Evolutionary conservation across 1,284 basidiomycete genomes (phyloP).

Genomic region (Trichosporon coremiiforme): DNA sequence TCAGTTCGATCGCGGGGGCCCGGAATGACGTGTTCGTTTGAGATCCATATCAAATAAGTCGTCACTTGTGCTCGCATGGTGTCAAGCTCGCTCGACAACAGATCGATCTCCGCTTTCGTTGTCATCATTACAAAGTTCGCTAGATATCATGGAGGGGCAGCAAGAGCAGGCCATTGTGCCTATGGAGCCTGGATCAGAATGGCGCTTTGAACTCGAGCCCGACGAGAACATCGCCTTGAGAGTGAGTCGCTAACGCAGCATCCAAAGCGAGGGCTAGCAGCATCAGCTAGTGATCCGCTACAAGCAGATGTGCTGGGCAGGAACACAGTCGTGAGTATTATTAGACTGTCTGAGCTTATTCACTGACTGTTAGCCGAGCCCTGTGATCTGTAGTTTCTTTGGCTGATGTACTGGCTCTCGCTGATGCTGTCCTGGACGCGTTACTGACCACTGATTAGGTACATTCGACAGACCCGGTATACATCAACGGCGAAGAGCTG

Average conservation of each 20-base stretch:
- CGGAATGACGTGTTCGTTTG: background rate
- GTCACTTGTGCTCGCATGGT: background rate
- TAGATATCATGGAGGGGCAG: constrained; percentile 16
- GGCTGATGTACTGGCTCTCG: constrained; percentile 15
- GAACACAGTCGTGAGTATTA: background rate
- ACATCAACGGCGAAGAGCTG: constrained; percentile 56
- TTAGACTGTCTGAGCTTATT: background rate
- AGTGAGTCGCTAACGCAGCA: constrained; percentile 59
- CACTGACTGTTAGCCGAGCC: background rate
- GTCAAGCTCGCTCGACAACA: background rate
- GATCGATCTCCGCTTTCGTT: background rate
- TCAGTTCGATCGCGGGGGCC: background rate
- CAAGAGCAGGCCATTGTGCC: constrained; percentile 19
- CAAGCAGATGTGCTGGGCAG: background rate
- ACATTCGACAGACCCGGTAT: constrained; percentile 49
- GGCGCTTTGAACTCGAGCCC: constrained; percentile 95
- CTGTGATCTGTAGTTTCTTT: background rate
- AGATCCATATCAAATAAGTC: background rate
- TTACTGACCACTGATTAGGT: constrained; percentile 39
- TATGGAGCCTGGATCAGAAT: constrained; percentile 78
- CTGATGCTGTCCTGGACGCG: background rate
- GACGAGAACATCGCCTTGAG: constrained; percentile 78
- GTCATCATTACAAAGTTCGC: background rate
- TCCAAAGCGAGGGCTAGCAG: background rate
- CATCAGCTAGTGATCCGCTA: background rate